Percentiles rank a stretch among this genome's conserved stretches.
Conservation (phyloP, 352 stramenopile species). For the Phytophthora colocasiae region DNA sequence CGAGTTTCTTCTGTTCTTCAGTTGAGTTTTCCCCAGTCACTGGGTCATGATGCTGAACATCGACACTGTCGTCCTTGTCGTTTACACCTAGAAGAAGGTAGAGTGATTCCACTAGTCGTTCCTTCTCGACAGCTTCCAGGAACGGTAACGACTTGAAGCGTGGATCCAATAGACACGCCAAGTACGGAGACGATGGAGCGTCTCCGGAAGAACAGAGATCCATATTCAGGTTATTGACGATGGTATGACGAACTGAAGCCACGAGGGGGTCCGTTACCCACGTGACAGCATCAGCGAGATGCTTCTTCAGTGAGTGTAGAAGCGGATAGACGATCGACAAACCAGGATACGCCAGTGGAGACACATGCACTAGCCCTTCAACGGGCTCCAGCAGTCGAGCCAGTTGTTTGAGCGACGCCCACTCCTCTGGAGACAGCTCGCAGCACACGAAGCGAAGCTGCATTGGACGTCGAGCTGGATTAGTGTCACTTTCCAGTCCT, state of each 20-base stretch:
- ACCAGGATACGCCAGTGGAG: slow-evolving; percentile 67
- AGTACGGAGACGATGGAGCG: slow-evolving; percentile 63
- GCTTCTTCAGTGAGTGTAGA: slow-evolving; percentile 76
- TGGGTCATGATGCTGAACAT: slow-evolving; percentile 22
- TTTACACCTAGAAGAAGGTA: slow-evolving; percentile 55
- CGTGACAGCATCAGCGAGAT: slow-evolving; percentile 62
- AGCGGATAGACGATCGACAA: slow-evolving; percentile 77
- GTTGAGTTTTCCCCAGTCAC: slow-evolving; percentile 18
- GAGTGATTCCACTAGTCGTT: slow-evolving; percentile 62
- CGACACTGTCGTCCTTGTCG: slow-evolving; percentile 42
- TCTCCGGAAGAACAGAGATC: slow-evolving; percentile 58
- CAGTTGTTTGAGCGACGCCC: slow-evolving; percentile 74
- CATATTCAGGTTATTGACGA: slow-evolving; percentile 55
- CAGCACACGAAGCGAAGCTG: slow-evolving; percentile 83
- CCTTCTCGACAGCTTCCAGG: slow-evolving; percentile 56
- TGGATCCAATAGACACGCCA: slow-evolving; percentile 74
- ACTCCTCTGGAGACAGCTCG: slow-evolving; percentile 72
- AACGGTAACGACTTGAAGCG: slow-evolving; percentile 83
- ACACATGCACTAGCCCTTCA: slow-evolving; percentile 71
- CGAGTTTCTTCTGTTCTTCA: slow-evolving; percentile 36
- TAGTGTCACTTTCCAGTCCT: slow-evolving; percentile 76
- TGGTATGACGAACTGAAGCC: slow-evolving; percentile 65
- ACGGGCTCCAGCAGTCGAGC: slow-evolving; percentile 69
- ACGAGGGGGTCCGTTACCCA: slow-evolving; percentile 75
- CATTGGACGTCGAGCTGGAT: slow-evolving; percentile 74